Evolutionary conservation across 1,284 basidiomycete genomes (phyloP).

Genomic region (Apiotrichum laibachii): DNA sequence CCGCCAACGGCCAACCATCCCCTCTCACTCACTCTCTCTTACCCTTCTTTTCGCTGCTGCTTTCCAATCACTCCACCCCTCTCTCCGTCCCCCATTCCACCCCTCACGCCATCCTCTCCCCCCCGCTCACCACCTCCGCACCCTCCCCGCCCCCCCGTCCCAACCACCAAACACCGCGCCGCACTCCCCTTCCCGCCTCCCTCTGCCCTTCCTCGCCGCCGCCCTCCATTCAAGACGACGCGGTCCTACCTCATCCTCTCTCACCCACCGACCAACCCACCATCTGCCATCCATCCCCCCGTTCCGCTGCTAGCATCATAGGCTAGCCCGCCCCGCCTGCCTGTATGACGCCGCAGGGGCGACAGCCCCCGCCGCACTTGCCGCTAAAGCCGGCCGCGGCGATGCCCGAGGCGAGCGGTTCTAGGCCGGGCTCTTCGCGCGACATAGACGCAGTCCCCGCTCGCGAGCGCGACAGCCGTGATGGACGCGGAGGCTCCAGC

Average conservation of each 20-base stretch:
- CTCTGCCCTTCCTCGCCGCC: not conserved
- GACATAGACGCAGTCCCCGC: constrained; percentile 25
- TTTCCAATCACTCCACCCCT: not conserved
- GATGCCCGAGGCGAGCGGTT: constrained; percentile 13
- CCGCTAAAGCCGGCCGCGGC: constrained; percentile 23
- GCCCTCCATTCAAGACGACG: too few species aligned
- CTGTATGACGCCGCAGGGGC: constrained; percentile 25
- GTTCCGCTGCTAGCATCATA: not conserved
- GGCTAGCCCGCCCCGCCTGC: constrained; percentile 1
- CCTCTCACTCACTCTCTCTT: not conserved
- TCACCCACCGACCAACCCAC: not conserved
- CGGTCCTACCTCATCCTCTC: too few species aligned
- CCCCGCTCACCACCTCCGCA: not conserved
- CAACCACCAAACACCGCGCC: too few species aligned
- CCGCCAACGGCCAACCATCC: not conserved
- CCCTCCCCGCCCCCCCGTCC: not conserved
- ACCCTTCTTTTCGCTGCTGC: not conserved
- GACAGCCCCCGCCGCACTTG: constrained; percentile 24
- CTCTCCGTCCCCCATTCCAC: not conserved
- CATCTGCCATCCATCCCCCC: not conserved
- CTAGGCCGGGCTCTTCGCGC: constrained; percentile 15
- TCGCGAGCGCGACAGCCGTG: constrained; percentile 14
- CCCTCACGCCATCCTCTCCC: not conserved
- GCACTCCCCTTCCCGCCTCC: not conserved
- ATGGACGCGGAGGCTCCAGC: not conserved